phyloP scores from a whole-genome alignment of 805 yeast species.

The Candida broadrunensis region DNA sequence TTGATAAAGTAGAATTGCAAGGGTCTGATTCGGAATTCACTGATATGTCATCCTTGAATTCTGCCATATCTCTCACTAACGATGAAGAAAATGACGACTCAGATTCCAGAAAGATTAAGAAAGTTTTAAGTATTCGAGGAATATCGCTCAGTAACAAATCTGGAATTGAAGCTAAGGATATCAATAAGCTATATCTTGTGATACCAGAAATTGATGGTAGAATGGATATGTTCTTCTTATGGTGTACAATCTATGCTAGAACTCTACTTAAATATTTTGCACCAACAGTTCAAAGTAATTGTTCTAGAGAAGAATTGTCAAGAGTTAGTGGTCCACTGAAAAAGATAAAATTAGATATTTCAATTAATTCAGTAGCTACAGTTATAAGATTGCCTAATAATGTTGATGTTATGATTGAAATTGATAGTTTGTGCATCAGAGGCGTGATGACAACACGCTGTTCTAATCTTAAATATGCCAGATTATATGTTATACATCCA shows the following conservation, averaged over 20 bases:
- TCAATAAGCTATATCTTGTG: slow-evolving; percentile 21
- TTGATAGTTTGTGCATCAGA: slow-evolving; percentile 28
- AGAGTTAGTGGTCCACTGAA: slow-evolving; percentile 14
- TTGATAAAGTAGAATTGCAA: slow-evolving; percentile 21
- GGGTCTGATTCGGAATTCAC: slow-evolving; percentile 18
- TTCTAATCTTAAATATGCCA: slow-evolving; percentile 28
- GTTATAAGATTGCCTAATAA: slow-evolving; percentile 44
- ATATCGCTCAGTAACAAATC: slow-evolving; percentile 20
- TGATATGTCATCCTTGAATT: slow-evolving; percentile 33
- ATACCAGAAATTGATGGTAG: slow-evolving; percentile 38
- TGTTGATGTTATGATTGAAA: slow-evolving; percentile 46
- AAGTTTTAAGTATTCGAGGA: slow-evolving; percentile 27
- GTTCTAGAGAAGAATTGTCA: slow-evolving; percentile 21
- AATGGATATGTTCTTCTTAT: slow-evolving; percentile 36
- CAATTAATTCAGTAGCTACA: slow-evolving; percentile 32
- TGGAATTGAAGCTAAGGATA: slow-evolving; percentile 16
- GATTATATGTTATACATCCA: slow-evolving; percentile 52
- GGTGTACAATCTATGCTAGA: slow-evolving; percentile 41
- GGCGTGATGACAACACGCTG: slow-evolving; percentile 25
- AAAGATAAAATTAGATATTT: slow-evolving; percentile 27
- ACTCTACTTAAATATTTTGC: slow-evolving; percentile 29
- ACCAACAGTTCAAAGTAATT: slow-evolving; percentile 27
- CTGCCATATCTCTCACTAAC: slow-evolving; percentile 13
- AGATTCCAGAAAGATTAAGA: slow-evolving; percentile 25
- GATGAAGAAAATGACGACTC: slow-evolving; percentile 11